Evolutionary conservation across 108 stramenopile genomes (phyloP), one percentile per base, ranked within the genome.

Genomic region (Nannochloropsis gaditana): DNA sequence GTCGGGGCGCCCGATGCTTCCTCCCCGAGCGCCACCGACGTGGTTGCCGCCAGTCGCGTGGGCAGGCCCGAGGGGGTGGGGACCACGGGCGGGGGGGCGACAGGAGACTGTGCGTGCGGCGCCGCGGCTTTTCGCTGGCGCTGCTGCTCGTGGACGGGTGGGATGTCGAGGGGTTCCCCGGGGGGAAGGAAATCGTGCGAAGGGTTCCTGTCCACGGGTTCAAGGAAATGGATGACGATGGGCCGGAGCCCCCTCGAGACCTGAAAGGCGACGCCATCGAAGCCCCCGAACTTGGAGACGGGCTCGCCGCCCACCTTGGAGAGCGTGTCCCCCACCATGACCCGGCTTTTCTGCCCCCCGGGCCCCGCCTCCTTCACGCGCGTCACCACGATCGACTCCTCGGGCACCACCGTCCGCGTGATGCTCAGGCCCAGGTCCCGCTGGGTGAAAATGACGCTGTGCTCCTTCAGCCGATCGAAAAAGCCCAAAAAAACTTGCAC

Each of bases 251-350:
- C 59, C n/a, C n/a, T 73, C 3, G 59, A 73, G 59, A 73, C n/a
- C n/a, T 73, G 59, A n/a, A 73, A 73, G 59, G 59, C 6, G n/a
- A 73, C 59, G 59, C 59, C 59, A 73, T 73, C 59, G 59, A 73
- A 73, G n/a, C 59, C 59, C 19, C 59, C 59, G 59, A n/a, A 73
- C n/a, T 73, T 73, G n/a, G 19, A 4, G 19, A 73, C 59, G 3
- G 80, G 80, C 80, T 81, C 41, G 5, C 80, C 80, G 31, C 41
- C 41, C 21, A 81, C 80, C 80, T 81, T 81, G 19, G 41, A 41
- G 80, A 81, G 21, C 11, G 41, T 81, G 80, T 81, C 80, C 21
- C 80, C 80, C 31, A 42, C 41, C 41, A 42, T 81, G 19, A 81
- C 80, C 80, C 41, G 80, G 31, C 21, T 73, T n/a, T 73, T 15